Evolutionary conservation across 257 asterid genomes (phyloP), one percentile per base, ranked within the genome.

Genomic region (Primulina tabacum): DNA sequence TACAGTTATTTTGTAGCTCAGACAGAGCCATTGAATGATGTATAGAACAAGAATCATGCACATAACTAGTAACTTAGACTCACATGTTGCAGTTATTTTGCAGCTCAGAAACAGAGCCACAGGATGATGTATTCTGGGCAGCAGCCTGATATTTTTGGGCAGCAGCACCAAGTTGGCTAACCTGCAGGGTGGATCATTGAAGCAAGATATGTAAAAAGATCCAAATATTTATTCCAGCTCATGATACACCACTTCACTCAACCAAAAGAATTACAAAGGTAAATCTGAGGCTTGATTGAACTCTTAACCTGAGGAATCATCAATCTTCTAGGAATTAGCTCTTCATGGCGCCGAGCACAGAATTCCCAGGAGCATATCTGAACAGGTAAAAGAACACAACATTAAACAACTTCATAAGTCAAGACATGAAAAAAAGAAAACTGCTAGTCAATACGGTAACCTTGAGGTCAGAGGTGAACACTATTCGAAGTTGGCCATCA

Each of bases 361-460:
- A 93, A 93, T 71, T 89, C 97, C 99, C 99, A 93, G 14, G 97
- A 90, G 89, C 93, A 84, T 75, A 93, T 93, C 99, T 93, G 86
- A 60, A 55, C 70, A 29, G 24, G 70, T 62, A 56, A 32, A 32
- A 32, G 34, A 32, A 60, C 2, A 30, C 33, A 58, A 43, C 47
- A 43, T 70, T 57, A 70, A 10, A 63, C 64, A 43, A 70, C 37
- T 55, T 47, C 4, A 67, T 40, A 71, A 68, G 12, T 7, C 34
- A 16, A 8, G 52, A 76, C 62, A 67, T 30, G 60, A 56, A 24
- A 35, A 56, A 62, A 78, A 18, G n/a, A 64, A 62, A 75, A 57
- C 60, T 3, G 60, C 8, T 7, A 50, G 75, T n/a, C 60, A 11
- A 21, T 58, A 21, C 60, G 16, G 56, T 53, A 75, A 93, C 99